Evolutionary conservation across 805 yeast genomes (phyloP).

Genomic region (Lachancea dasiensis): DNA sequence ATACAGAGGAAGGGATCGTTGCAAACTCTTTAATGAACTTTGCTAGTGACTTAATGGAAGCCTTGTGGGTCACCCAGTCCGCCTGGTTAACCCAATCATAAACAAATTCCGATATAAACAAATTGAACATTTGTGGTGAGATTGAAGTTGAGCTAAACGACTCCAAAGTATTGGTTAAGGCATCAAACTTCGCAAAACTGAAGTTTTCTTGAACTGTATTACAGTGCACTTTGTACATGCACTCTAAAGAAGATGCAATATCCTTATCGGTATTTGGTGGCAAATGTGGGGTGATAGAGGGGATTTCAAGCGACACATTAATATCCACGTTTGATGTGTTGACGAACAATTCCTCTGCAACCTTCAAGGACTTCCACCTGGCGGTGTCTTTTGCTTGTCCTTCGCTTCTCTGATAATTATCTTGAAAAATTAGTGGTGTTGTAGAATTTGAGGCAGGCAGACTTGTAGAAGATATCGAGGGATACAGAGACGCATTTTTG

Average conservation of each 20-base stretch:
- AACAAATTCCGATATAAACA: constrained; percentile 45
- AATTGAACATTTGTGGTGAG: constrained; percentile 55
- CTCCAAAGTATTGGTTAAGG: constrained; percentile 47
- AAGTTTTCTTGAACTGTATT: constrained; percentile 57
- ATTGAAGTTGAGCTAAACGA: constrained; percentile 48
- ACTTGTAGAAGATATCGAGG: background rate
- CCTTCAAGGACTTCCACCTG: constrained; percentile 1
- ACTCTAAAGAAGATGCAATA: constrained; percentile 54
- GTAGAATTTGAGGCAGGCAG: constrained; percentile 1
- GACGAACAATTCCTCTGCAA: constrained; percentile 1
- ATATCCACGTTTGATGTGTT: constrained; percentile 1
- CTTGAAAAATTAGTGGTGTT: constrained; percentile 2
- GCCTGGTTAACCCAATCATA: constrained; percentile 62
- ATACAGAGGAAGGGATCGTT: constrained; percentile 51
- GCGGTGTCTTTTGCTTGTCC: constrained; percentile 2
- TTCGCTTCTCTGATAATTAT: background rate
- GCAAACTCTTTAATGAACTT: constrained; percentile 49
- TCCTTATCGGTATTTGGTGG: constrained; percentile 46
- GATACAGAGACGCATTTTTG: background rate
- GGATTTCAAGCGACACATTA: constrained; percentile 35
- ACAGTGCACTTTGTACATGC: constrained; percentile 60
- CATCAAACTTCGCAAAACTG: constrained; percentile 60
- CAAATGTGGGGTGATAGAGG: constrained; percentile 31
- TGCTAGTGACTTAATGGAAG: constrained; percentile 52
- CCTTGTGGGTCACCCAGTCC: constrained; percentile 56